Evolutionary conservation across 345 rosid genomes (phyloP), one percentile per base, ranked within the genome.

Genomic region (Arabidopsis arenosa): DNA sequence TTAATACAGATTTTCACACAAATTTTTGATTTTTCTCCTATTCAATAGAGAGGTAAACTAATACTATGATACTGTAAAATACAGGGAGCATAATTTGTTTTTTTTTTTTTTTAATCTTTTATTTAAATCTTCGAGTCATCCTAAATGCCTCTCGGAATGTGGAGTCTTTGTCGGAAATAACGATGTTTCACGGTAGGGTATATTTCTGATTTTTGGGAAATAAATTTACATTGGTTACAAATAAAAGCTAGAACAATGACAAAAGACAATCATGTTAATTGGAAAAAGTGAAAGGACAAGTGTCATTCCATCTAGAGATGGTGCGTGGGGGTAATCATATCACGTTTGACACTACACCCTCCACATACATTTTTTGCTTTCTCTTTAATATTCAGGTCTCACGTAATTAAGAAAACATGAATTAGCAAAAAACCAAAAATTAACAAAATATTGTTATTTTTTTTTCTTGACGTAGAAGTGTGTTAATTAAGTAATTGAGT

Each of bases 271-370:
- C 79, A 67, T 83, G 47, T 66, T 35, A 71, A 71, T 68, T 76
- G 55, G 76, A 78, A 83, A 84, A 63, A 69, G 79, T 62, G 74
- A 85, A 76, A 82, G 87, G 85, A 78, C 84, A 82, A 81, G 80
- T 82, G 91, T 85, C 86, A 84, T 84, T 89, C 87, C 70, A 75
- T 82, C 80, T 82, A 72, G 75, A 85, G 57, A 66, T 76, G 81
- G 80, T 77, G 76, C 79, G 68, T 79, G 84, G 76, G 73, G 65
- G 71, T 80, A 84, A 89, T 89, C 80, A 87, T 87, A 51, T 71
- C 88, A 79, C 48, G 56, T 76, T 87, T 87, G 90, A 84, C 85
- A 70, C 51, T 60, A 49, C 56, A 60, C 47, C 68, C 73, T 39
- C 35, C 26, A 18, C 21, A 4, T 44, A 11, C 52, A 41, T 55